A percentile compares a stretch with the other conserved stretches of the same genome.
Evolutionary conservation across 2,329 filamentous ascomycete species (phyloP).

Genomic region (Ascochyta fabae): DNA sequence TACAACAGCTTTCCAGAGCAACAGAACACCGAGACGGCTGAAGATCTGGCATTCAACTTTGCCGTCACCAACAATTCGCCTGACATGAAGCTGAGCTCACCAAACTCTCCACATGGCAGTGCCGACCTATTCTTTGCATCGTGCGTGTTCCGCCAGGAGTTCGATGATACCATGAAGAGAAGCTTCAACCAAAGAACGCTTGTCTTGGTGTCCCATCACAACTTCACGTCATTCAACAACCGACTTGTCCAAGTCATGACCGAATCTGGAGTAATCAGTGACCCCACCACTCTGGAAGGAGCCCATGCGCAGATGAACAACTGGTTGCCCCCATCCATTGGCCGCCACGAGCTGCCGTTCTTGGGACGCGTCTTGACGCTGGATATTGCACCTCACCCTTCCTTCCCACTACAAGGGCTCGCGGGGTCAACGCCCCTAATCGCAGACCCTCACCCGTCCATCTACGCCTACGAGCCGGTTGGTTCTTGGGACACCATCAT

Average conservation of each 20-base stretch:
- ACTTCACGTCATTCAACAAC: constrained; percentile 48
- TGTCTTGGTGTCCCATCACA: constrained; percentile 51
- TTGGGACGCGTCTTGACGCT: constrained; percentile 46
- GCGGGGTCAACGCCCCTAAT: constrained; percentile 38
- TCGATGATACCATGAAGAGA: constrained; percentile 50
- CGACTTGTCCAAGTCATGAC: constrained; percentile 48
- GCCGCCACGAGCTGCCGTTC: constrained; percentile 49
- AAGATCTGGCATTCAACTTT: constrained; percentile 51
- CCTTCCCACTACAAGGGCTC: constrained; percentile 51
- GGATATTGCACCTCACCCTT: constrained; percentile 50
- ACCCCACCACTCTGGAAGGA: constrained; percentile 48
- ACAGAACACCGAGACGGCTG: constrained; percentile 49
- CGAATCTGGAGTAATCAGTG: constrained; percentile 45
- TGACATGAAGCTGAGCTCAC: constrained; percentile 60
- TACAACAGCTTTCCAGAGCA: constrained; percentile 50
- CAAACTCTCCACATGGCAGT: constrained; percentile 49
- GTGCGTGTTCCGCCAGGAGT: constrained; percentile 52
- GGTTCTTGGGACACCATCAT: constrained; percentile 50
- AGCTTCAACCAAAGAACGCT: constrained; percentile 52
- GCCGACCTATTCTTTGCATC: constrained; percentile 44
- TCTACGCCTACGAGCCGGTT: constrained; percentile 51
- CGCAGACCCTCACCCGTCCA: constrained; percentile 40
- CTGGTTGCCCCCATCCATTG: constrained; percentile 47
- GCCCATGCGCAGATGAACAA: constrained; percentile 47
- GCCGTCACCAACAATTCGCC: constrained; percentile 56